Percentiles rank a stretch among this genome's conserved stretches.
These are phyloP conservation scores for Pseudogymnoascus sp. DNA, from an alignment of 2,329 filamentous ascomycete species.

Conservation along the genomic window DNA sequence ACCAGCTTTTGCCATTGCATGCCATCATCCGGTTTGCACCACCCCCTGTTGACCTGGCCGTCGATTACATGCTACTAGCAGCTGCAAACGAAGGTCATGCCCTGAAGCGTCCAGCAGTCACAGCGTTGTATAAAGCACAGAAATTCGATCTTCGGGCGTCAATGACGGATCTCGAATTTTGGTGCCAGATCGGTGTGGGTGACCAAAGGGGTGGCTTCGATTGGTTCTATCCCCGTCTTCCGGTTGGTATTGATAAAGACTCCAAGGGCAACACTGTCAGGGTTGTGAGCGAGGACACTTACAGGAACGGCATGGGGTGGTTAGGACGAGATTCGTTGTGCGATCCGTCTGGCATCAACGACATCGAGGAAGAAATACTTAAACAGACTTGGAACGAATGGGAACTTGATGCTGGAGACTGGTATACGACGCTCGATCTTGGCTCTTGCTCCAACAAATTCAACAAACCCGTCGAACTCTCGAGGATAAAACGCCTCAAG, in stretches of 20 bases:
- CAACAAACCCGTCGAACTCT: slow-evolving; percentile 17
- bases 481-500: slow-evolving; percentile 22
- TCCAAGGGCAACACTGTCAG: slow-evolving; percentile 60
- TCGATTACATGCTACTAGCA: slow-evolving; percentile 73
- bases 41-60: slow-evolving; percentile 59
- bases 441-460: slow-evolving; percentile 31
- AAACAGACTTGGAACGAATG: slow-evolving; percentile 62
- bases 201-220: slow-evolving; percentile 81
- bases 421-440: slow-evolving; percentile 39
- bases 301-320: slow-evolving; percentile 70
- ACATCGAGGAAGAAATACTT: slow-evolving; percentile 55
- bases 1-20: slow-evolving; percentile 68
- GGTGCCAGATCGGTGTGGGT: slow-evolving; percentile 94
- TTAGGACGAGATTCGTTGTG: slow-evolving; percentile 54
- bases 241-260: slow-evolving; percentile 62
- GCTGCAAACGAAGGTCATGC: slow-evolving; percentile 87
- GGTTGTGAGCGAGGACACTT: slow-evolving; percentile 76
- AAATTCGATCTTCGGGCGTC: slow-evolving; percentile 69
- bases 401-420: slow-evolving; percentile 55
- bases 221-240: slow-evolving; percentile 80
- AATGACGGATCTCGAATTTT: slow-evolving; percentile 81
- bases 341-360: slow-evolving; percentile 32
- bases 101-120: slow-evolving; percentile 59
- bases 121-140: slow-evolving; percentile 62
- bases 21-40: slow-evolving; percentile 72